Evolutionary conservation across 306 rosid species (phyloP).

Genomic region (Crotalaria pallida): DNA sequence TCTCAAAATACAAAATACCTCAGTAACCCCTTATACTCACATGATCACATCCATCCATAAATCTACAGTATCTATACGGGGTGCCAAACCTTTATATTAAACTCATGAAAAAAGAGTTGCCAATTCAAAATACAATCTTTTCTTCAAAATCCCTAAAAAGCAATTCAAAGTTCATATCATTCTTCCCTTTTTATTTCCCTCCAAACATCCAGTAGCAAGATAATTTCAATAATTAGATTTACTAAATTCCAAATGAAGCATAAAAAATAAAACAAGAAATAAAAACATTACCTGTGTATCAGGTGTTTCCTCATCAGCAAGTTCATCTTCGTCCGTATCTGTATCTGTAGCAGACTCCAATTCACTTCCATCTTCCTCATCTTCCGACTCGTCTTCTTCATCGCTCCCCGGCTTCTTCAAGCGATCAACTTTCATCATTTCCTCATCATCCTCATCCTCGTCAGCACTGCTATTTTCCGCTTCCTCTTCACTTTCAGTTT

Average conservation of each 20-base stretch:
- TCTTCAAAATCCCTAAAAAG: not conserved
- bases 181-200: not conserved
- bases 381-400: conserved; percentile 18
- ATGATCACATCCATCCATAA: too few relatives aligned
- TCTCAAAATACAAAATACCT: too few relatives aligned
- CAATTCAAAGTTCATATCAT: not conserved
- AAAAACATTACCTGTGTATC: conserved; percentile 38
- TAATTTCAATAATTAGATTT: too few relatives aligned
- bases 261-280: too few relatives aligned
- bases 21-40: too few relatives aligned
- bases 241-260: not conserved
- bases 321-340: conserved; percentile 29
- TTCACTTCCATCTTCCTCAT: conserved; percentile 16
- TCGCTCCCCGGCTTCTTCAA: not conserved
- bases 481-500: not conserved
- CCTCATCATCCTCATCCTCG: conserved; percentile 24
- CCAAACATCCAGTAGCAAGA: not conserved
- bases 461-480: conserved; percentile 18
- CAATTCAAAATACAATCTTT: not conserved
- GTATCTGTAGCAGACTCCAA: conserved; percentile 28
- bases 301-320: conserved; percentile 25
- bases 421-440: conserved; percentile 15
- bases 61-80: too few relatives aligned
- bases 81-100: too few relatives aligned
- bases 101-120: not conserved